Evolutionary conservation across 345 rosid genomes (phyloP).

Genomic region (Mangifera indica): DNA sequence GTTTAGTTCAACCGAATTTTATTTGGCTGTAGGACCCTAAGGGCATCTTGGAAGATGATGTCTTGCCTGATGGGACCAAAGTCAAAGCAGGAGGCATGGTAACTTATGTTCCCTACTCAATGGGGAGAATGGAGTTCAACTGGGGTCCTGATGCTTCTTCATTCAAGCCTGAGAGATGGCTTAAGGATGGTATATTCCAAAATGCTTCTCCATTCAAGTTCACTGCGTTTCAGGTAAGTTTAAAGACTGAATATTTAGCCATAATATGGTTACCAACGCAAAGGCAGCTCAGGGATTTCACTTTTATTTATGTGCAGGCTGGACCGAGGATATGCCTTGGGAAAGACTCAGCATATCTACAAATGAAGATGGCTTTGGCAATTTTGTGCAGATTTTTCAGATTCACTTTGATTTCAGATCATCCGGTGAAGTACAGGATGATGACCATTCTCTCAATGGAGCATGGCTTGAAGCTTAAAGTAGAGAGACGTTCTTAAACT

Average conservation of each 20-base stretch:
- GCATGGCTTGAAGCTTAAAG: slow-evolving; percentile 66
- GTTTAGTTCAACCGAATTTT: background rate
- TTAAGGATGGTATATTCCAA: slow-evolving; percentile 79
- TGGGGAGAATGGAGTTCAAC: slow-evolving; percentile 93
- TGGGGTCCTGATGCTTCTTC: slow-evolving; percentile 88
- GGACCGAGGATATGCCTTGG: slow-evolving; percentile 96
- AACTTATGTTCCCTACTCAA: slow-evolving; percentile 95
- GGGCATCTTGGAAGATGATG: slow-evolving; percentile 76
- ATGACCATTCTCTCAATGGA: slow-evolving; percentile 90
- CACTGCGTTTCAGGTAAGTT: slow-evolving; percentile 84
- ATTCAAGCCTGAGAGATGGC: slow-evolving; percentile 93
- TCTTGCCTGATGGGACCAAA: slow-evolving; percentile 83
- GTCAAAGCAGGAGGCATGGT: slow-evolving; percentile 98
- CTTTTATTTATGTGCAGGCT: slow-evolving; percentile 43
- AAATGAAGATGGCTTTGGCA: slow-evolving; percentile 92
- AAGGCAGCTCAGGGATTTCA: background rate
- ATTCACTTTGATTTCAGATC: slow-evolving; percentile 67
- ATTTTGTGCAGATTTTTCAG: slow-evolving; percentile 73
- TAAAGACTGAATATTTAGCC: background rate
- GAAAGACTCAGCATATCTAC: slow-evolving; percentile 95
- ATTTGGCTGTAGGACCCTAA: slow-evolving; percentile 64
- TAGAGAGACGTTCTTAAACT: slow-evolving; percentile 43
- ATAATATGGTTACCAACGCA: background rate
- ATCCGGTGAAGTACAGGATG: slow-evolving; percentile 88
- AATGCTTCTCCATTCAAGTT: slow-evolving; percentile 93